A percentile compares a stretch with the other conserved stretches of the same genome.
Conservation (phyloP, 2,329 filamentous ascomycete genomes). For the Penicillium sp. region DNA sequence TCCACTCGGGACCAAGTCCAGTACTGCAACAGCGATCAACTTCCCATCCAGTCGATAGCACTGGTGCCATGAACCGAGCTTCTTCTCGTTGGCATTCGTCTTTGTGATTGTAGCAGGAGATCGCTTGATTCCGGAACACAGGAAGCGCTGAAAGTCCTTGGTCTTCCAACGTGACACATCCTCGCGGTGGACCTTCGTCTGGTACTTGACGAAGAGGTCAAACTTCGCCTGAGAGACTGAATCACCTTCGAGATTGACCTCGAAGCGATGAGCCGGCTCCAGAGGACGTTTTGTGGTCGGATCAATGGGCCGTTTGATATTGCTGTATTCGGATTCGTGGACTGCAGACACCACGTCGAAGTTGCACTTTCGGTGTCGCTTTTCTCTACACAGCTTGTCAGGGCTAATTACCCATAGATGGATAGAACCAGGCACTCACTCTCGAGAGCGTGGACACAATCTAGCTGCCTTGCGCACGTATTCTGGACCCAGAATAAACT, state of each 20-base stretch:
- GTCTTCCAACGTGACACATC: constrained; percentile 41
- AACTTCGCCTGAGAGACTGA: constrained; percentile 46
- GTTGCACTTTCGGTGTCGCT: constrained; percentile 38
- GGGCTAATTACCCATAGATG: not conserved
- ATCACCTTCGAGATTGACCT: constrained; percentile 46
- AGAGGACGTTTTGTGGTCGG: constrained; percentile 42
- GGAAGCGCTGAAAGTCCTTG: constrained; percentile 44
- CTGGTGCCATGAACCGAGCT: constrained; percentile 48
- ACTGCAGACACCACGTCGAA: constrained; percentile 43
- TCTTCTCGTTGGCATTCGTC: constrained; percentile 37
- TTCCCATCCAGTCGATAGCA: constrained; percentile 48
- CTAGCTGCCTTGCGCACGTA: constrained; percentile 45
- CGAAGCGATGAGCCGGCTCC: constrained; percentile 47
- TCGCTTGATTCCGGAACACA: constrained; percentile 44
- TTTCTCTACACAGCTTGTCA: constrained; percentile 35
- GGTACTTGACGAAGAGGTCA: constrained; percentile 45
- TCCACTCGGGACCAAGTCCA: constrained; percentile 45
- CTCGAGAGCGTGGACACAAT: constrained; percentile 42
- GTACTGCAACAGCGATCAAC: constrained; percentile 46
- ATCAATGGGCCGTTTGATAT: constrained; percentile 42
- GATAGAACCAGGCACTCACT: constrained; percentile 31
- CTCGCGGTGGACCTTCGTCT: constrained; percentile 45
- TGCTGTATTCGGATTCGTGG: constrained; percentile 43
- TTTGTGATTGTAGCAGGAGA: constrained; percentile 28
- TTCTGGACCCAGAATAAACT: constrained; percentile 44